A percentile compares a stretch with the other conserved stretches of the same genome.
Conservation (phyloP, 2,329 filamentous ascomycete genomes). For the Neocatenulostroma microsporum region DNA sequence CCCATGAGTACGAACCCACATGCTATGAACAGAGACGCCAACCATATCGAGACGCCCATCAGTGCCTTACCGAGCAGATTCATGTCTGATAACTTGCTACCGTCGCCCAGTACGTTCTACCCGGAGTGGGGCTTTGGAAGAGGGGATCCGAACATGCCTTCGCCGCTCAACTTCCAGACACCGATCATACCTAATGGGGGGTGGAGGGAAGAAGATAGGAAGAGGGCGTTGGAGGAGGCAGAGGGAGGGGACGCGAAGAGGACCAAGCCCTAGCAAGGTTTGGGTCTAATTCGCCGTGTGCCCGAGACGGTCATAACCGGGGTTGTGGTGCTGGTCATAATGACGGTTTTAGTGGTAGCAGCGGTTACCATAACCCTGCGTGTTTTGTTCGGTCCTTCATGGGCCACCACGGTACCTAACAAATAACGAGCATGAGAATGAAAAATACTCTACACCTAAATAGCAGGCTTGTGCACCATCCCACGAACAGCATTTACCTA, state of each 20-base stretch:
- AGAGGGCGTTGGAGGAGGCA: conserved; percentile 30
- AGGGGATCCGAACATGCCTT: too few relatives aligned
- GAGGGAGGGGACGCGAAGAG: conserved; percentile 16
- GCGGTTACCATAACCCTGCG: too few relatives aligned
- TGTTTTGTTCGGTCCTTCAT: too few relatives aligned
- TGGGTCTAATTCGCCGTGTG: too few relatives aligned
- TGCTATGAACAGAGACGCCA: conserved; percentile 31
- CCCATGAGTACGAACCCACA: conserved; percentile 51
- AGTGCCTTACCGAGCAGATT: conserved; percentile 89
- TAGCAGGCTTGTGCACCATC: too few relatives aligned
- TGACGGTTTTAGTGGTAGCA: too few relatives aligned
- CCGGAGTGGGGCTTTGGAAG: conserved; percentile 76
- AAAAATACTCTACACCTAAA: too few relatives aligned
- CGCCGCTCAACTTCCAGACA: conserved; percentile 86
- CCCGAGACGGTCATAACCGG: too few relatives aligned
- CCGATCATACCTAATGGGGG: conserved; percentile 48
- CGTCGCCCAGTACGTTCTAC: conserved; percentile 88
- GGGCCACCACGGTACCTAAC: too few relatives aligned
- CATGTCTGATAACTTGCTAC: conserved; percentile 76
- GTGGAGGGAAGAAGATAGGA: conserved; percentile 38
- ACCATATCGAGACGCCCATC: conserved; percentile 69
- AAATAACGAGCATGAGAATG: too few relatives aligned
- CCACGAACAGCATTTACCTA: too few relatives aligned
- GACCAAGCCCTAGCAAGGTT: conserved; percentile 10
- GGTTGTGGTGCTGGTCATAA: too few relatives aligned